These are phyloP conservation scores for Pulicaria dysenterica DNA, from an alignment of 129 eudicot genomes.

Conservation along the genomic window DNA sequence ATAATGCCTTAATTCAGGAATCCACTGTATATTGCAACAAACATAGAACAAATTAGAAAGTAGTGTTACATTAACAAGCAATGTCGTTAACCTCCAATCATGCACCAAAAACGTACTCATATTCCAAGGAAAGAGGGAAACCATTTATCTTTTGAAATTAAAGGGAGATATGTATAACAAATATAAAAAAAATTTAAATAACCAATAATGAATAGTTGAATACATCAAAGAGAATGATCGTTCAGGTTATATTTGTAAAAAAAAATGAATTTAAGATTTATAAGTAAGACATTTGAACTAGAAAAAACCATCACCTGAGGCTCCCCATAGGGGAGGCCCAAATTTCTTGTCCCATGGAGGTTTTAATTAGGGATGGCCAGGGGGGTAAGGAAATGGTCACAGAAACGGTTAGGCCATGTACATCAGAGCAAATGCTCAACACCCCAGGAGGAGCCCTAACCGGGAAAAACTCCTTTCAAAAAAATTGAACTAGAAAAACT, in stretches of 20 bases:
- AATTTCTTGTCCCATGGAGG: too few relatives aligned
- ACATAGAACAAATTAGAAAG: not conserved
- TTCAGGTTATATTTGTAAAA: too few relatives aligned
- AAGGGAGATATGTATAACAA: not conserved
- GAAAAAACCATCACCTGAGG: too few relatives aligned
- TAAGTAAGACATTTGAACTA: too few relatives aligned
- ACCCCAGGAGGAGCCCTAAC: too few relatives aligned
- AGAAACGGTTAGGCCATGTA: too few relatives aligned
- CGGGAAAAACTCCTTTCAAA: not conserved
- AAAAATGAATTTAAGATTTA: too few relatives aligned
- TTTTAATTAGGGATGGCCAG: too few relatives aligned
- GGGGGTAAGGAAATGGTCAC: too few relatives aligned
- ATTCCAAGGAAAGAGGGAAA: not conserved
- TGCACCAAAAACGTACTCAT: not conserved
- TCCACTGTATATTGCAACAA: conserved; percentile 54
- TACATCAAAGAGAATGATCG: not conserved
- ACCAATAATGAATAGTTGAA: not conserved
- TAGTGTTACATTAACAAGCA: conserved; percentile 4
- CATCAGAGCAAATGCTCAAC: too few relatives aligned
- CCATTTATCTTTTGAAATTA: not conserved
- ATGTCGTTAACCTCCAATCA: not conserved
- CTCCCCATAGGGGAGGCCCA: too few relatives aligned
- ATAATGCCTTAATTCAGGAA: conserved; percentile 79
- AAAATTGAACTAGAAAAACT: not conserved
- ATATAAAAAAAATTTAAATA: not conserved